Evolutionary conservation across 306 rosid species (phyloP).

Genomic region (Begonia peltatifolia): DNA sequence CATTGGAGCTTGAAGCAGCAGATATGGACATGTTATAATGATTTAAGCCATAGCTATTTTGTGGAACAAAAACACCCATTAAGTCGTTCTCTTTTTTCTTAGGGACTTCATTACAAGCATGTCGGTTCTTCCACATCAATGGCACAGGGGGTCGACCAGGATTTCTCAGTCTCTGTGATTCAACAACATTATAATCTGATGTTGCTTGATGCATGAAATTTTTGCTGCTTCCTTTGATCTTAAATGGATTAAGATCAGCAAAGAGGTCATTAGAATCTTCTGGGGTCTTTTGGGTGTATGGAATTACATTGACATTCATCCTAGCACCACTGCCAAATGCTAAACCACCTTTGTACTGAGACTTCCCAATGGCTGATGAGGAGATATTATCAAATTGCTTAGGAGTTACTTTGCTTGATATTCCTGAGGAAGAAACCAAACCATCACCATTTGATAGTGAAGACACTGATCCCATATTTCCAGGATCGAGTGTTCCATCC

Average conservation of each 20-base stretch:
- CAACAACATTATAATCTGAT: slow-evolving; percentile 50
- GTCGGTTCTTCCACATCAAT: slow-evolving; percentile 66
- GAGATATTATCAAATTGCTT: slow-evolving; percentile 32
- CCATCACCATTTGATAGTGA: slow-evolving; percentile 26
- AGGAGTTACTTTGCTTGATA: slow-evolving; percentile 25
- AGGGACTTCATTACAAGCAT: slow-evolving; percentile 68
- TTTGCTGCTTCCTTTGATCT: slow-evolving; percentile 77
- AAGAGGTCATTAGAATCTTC: slow-evolving; percentile 67
- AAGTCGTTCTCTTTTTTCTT: slow-evolving; percentile 36
- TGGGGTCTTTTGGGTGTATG: slow-evolving; percentile 47
- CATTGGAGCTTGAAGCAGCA: slow-evolving; percentile 40
- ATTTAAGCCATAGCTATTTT: slow-evolving; percentile 40
- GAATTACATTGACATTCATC: slow-evolving; percentile 69
- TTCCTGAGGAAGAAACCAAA: slow-evolving; percentile 36
- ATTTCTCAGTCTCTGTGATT: slow-evolving; percentile 33
- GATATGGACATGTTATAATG: slow-evolving; percentile 40
- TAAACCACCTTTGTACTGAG: slow-evolving; percentile 57
- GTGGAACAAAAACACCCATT: slow-evolving; percentile 21
- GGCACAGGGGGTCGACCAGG: slow-evolving; percentile 56
- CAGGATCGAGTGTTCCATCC: slow-evolving; percentile 39
- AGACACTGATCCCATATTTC: slow-evolving; percentile 34
- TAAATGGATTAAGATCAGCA: slow-evolving; percentile 89
- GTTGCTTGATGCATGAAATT: slow-evolving; percentile 41
- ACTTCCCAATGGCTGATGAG: slow-evolving; percentile 32
- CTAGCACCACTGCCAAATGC: slow-evolving; percentile 56